Percentiles rank a stretch among this genome's conserved stretches.
Conservation (phyloP, 129 eudicot genomes). For the sunflower (Helianthus annuus) region HanXRQr2.0-SUNRISE NC_035435.2:173905820-173906319, state of each 20-base stretch:
- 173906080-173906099: conserved; percentile 85
- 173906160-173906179: conserved; percentile 52
- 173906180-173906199: conserved; percentile 28
- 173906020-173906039: conserved; percentile 75
- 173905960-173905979: conserved; percentile 69
- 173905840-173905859: conserved; percentile 21
- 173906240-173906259: conserved; percentile 56
- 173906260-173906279: conserved; percentile 47
- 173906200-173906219: conserved; percentile 23
- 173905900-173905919: not conserved
- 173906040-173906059: conserved; percentile 75
- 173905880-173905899: not conserved
- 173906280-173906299: conserved; percentile 79
- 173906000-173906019: conserved; percentile 99
- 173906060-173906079: conserved; percentile 64
- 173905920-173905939: not conserved
- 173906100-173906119: conserved; percentile 58
- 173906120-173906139: conserved; percentile 85
- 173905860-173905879: not conserved
- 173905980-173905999: conserved; percentile 91
- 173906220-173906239: conserved; percentile 41
- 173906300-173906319: conserved; percentile 57
- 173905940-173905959: not conserved
- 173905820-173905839: conserved; percentile 16
- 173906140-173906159: conserved; percentile 88